A percentile compares a stretch with the other conserved stretches of the same genome.
These are phyloP conservation scores for Aspergillus luchuensis DNA, from an alignment of 2,329 filamentous ascomycete species.

Conservation along the genomic window DNA sequence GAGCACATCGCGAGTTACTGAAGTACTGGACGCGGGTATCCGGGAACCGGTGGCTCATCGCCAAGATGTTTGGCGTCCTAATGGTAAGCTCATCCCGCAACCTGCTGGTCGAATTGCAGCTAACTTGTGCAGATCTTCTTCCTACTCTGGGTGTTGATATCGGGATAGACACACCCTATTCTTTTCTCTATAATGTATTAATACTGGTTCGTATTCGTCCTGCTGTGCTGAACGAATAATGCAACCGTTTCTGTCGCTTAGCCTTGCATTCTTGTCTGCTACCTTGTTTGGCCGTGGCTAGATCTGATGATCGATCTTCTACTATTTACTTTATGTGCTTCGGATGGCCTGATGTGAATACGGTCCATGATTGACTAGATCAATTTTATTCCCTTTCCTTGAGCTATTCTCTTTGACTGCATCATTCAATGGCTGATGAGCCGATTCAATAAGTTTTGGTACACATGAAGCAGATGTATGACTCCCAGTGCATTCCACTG, in stretches of 20 bases:
- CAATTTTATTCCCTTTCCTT: background rate
- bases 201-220: constrained; percentile 26
- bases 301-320: constrained; percentile 5
- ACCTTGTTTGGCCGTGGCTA: constrained; percentile 4
- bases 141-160: constrained; percentile 71
- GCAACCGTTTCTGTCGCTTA: constrained; percentile 21
- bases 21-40: constrained; percentile 96
- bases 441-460: too few relatives aligned
- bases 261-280: background rate
- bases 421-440: too few relatives aligned
- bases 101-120: background rate
- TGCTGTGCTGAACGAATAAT: constrained; percentile 22
- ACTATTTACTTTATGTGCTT: background rate
- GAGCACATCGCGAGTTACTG: constrained; percentile 89
- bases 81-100: constrained; percentile 59
- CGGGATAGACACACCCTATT: constrained; percentile 32
- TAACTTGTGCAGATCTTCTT: constrained; percentile 66
- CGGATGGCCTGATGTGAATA: background rate
- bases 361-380: background rate
- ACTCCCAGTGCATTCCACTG: too few relatives aligned
- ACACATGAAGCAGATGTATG: too few relatives aligned
- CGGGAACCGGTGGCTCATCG: constrained; percentile 92
- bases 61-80: constrained; percentile 76
- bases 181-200: constrained; percentile 35
- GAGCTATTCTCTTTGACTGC: too few relatives aligned